These are phyloP conservation scores for Allantophomopsis cytisporea DNA, from an alignment of 2,329 filamentous ascomycete species.

Conservation along the genomic window DNA sequence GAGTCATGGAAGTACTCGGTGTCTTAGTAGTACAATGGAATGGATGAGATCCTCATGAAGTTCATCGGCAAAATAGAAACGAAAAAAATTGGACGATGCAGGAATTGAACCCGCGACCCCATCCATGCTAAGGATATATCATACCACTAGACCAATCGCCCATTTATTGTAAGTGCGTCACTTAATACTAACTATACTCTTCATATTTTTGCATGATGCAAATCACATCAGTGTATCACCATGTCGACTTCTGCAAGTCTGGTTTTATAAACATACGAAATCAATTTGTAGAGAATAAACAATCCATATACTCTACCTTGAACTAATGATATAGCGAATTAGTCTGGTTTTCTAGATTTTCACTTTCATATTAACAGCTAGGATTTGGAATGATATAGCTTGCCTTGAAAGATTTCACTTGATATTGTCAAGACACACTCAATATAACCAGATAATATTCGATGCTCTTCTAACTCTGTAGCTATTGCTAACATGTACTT, in stretches of 20 bases:
- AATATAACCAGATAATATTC: too few species aligned
- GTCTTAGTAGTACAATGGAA: too few species aligned
- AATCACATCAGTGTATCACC: too few species aligned
- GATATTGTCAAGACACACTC: too few species aligned
- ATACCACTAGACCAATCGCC: neutral
- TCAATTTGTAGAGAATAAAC: neutral
- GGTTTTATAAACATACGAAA: neutral
- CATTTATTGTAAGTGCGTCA: neutral
- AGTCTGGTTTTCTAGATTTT: neutral
- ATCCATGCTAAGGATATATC: constrained; percentile 1
- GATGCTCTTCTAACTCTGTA: too few species aligned
- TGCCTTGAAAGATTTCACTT: too few species aligned
- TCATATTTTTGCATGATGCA: too few species aligned
- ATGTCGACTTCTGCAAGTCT: too few species aligned
- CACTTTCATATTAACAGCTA: neutral
- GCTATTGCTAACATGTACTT: too few species aligned
- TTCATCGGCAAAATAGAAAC: too few species aligned
- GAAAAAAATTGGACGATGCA: neutral
- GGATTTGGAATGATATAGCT: neutral
- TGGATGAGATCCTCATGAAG: too few species aligned
- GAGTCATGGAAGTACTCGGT: too few species aligned
- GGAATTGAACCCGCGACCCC: neutral
- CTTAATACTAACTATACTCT: neutral
- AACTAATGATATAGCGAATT: neutral
- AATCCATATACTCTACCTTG: neutral